phyloP scores from a whole-genome alignment of 1,284 basidiomycete species.

The Pisolithus thermaeus region DNA sequence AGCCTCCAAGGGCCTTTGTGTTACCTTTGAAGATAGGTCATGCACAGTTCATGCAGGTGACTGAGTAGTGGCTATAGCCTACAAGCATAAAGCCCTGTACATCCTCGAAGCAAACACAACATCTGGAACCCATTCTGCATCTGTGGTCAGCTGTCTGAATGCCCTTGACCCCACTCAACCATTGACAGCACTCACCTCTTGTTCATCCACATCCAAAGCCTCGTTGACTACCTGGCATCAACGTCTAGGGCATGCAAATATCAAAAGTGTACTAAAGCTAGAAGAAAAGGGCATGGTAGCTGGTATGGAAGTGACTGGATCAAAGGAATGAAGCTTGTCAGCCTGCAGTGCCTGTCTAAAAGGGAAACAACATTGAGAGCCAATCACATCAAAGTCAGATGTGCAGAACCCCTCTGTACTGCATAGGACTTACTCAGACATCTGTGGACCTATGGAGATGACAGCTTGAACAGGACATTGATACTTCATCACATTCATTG shows the following conservation, averaged over 20 bases:
- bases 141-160: not conserved
- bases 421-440: not conserved
- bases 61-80: no score
- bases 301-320: constrained; percentile 5
- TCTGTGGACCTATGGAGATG: constrained; percentile 6
- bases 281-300: constrained; percentile 9
- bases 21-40: no score
- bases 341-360: not conserved
- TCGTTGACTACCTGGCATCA: constrained; percentile 5
- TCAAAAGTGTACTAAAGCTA: not conserved
- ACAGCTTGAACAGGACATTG: not conserved
- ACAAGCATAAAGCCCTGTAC: no score
- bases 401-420: not conserved
- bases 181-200: not conserved
- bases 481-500: constrained; percentile 8
- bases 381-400: not conserved
- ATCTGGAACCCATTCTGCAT: not conserved
- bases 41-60: no score
- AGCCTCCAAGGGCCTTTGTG: no score
- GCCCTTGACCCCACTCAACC: not conserved
- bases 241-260: constrained; percentile 5
- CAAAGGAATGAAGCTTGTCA: not conserved
- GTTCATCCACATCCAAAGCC: not conserved
- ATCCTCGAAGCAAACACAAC: no score
- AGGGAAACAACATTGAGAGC: constrained; percentile 1